Conservation (phyloP, 169 alveolate genomes). For the Neospora caninum region DNA sequence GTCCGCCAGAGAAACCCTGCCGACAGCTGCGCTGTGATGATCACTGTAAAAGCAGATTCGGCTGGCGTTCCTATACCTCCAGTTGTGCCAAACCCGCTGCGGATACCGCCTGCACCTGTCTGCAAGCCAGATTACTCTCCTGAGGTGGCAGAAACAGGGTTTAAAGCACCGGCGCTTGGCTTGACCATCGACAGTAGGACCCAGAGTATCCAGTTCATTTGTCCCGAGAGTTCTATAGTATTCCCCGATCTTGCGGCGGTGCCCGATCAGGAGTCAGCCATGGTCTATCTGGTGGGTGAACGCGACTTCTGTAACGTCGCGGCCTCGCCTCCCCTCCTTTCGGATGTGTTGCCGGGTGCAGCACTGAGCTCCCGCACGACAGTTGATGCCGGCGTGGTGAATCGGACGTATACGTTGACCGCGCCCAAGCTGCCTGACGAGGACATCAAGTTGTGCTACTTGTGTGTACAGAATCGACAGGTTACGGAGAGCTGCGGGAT, state of each 20-base stretch:
- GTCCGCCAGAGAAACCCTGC: constrained; percentile 9
- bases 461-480: background rate
- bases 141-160: background rate
- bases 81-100: no score
- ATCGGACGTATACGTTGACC: background rate
- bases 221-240: background rate
- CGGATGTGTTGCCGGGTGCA: background rate
- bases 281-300: background rate
- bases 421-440: background rate
- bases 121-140: constrained; percentile 2
- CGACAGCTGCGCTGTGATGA: constrained; percentile 36
- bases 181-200: background rate
- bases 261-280: background rate
- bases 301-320: background rate
- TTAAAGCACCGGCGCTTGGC: background rate
- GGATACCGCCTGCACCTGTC: background rate
- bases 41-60: background rate
- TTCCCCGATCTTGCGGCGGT: background rate
- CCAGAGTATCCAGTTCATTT: background rate
- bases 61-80: background rate
- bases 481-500: constrained; percentile 25
- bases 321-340: background rate
- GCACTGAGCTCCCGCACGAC: background rate
- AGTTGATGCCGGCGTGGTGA: background rate
- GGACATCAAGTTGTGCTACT: background rate